phyloP scores from a whole-genome alignment of 169 alveolate genomes.

The Perkinsus marinus region DNA sequence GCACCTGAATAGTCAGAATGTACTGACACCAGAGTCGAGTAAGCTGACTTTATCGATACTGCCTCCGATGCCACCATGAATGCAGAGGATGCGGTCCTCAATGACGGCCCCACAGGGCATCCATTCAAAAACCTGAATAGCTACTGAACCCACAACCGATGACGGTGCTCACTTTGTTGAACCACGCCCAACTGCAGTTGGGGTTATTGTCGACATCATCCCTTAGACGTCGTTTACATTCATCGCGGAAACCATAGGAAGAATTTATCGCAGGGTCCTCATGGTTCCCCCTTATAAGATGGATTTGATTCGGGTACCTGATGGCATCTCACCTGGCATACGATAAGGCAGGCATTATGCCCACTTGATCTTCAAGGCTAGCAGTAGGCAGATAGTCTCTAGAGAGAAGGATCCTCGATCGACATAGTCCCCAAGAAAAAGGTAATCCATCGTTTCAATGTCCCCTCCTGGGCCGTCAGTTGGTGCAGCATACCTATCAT shows the following conservation, averaged over 20 bases:
- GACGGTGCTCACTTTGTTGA: slow-evolving; percentile 60
- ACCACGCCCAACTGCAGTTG: slow-evolving; percentile 78
- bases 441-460: slow-evolving; percentile 89
- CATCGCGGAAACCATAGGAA: slow-evolving; percentile 96
- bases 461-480: slow-evolving; percentile 73
- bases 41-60: slow-evolving; percentile 41
- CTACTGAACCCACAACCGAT: not conserved
- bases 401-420: slow-evolving; percentile 88
- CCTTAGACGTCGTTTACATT: slow-evolving; percentile 86
- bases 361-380: slow-evolving; percentile 73
- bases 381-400: slow-evolving; percentile 85
- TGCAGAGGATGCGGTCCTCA: slow-evolving; percentile 89
- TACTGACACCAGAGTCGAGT: not conserved
- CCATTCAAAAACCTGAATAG: slow-evolving; percentile 70
- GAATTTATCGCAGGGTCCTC: slow-evolving; percentile 96
- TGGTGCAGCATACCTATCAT: slow-evolving; percentile 61
- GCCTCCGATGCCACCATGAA: slow-evolving; percentile 99
- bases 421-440: slow-evolving; percentile 96
- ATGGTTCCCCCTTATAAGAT: slow-evolving; percentile 94
- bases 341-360: not conserved
- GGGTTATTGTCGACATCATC: slow-evolving; percentile 81
- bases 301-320: slow-evolving; percentile 92
- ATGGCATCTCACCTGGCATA: not conserved
- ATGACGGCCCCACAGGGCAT: slow-evolving; percentile 97
- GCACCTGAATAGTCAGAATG: slow-evolving; percentile 11